These are phyloP conservation scores for Esteya vermicola DNA, from an alignment of 2,329 filamentous ascomycete species.

Conservation along the genomic window DNA sequence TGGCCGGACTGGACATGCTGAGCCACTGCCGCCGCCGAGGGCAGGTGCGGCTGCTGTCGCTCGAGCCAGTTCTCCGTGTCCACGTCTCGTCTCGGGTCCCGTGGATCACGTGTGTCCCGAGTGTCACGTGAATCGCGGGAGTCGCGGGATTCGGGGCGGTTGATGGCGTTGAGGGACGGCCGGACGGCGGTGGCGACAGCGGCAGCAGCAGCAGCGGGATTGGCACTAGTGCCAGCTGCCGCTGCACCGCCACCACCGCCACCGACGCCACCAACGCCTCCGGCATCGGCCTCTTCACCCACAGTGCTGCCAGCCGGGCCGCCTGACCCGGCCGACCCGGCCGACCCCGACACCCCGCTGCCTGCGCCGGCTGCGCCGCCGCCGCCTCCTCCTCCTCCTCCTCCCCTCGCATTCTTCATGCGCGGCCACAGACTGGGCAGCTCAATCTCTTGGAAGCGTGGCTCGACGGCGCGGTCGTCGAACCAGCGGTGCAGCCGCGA, in stretches of 20 bases:
- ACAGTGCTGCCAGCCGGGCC: neutral
- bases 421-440: conserved; percentile 71
- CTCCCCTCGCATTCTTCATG: conserved; percentile 69
- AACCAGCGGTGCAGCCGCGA: conserved; percentile 73
- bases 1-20: conserved; percentile 1
- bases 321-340: neutral
- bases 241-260: neutral
- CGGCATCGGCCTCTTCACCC: conserved; percentile 6
- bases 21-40: conserved; percentile 4
- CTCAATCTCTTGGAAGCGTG: conserved; percentile 74
- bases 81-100: conserved; percentile 18
- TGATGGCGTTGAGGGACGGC: neutral
- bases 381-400: conserved; percentile 14
- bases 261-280: neutral
- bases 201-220: neutral
- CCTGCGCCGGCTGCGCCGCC: conserved; percentile 29
- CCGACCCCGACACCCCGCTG: neutral
- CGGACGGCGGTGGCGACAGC: neutral
- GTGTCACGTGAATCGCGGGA: conserved; percentile 17
- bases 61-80: conserved; percentile 13
- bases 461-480: conserved; percentile 74
- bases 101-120: conserved; percentile 12
- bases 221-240: neutral
- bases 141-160: conserved; percentile 14
- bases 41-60: conserved; percentile 8